Conservation (phyloP, 345 rosid species). For the Melaleuca alternifolia region DNA sequence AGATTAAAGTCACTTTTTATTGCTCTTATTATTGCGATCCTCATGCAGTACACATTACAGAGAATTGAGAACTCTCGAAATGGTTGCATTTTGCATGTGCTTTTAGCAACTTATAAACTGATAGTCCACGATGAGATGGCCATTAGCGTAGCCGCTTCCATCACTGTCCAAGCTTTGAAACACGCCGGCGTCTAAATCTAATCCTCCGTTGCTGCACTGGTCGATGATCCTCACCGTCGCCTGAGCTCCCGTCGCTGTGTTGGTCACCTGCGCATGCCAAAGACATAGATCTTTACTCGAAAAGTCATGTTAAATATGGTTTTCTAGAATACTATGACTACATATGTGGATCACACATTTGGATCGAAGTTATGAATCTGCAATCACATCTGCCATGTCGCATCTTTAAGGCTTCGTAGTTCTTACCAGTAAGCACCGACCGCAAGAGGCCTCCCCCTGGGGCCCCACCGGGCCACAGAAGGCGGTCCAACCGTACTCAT, state of each 20-base stretch:
- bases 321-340: neutral
- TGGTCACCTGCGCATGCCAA: slow-evolving; percentile 29
- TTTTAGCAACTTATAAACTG: slow-evolving; percentile 23
- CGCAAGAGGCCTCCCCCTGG: neutral
- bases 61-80: neutral
- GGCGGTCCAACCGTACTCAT: slow-evolving; percentile 48
- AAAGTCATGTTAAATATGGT: neutral
- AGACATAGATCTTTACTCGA: neutral
- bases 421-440: neutral
- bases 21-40: neutral
- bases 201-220: slow-evolving; percentile 42
- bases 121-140: slow-evolving; percentile 35
- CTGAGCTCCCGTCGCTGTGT: slow-evolving; percentile 23
- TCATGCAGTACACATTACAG: neutral
- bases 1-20: neutral
- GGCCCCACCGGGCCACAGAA: slow-evolving; percentile 52
- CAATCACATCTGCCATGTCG: neutral
- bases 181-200: slow-evolving; percentile 29
- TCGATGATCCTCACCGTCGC: slow-evolving; percentile 41
- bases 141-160: slow-evolving; percentile 21
- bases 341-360: neutral
- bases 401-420: neutral
- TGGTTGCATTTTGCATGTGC: neutral
- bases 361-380: neutral
- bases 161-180: slow-evolving; percentile 28